Conservation (phyloP, 2,329 filamentous ascomycete genomes). For the Penicillium italicum region DNA sequence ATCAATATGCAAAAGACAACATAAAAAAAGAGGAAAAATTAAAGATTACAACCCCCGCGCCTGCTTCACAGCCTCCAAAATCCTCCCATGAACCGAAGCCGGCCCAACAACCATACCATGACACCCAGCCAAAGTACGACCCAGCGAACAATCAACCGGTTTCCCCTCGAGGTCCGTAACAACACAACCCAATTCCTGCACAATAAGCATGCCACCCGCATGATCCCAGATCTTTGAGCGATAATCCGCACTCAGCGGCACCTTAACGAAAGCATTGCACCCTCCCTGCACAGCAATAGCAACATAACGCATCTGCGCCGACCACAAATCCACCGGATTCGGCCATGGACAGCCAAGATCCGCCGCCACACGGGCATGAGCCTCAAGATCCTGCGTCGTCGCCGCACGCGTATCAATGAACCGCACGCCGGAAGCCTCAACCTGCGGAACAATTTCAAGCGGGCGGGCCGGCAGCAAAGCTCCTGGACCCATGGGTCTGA, state of each 20-base stretch:
- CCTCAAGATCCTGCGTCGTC: conserved; percentile 38
- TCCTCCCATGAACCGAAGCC: conserved; percentile 31
- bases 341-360: conserved; percentile 47
- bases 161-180: conserved; percentile 52
- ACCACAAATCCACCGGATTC: conserved; percentile 49
- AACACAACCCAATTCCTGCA: conserved; percentile 49
- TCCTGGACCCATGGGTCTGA: conserved; percentile 38
- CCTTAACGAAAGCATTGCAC: conserved; percentile 49
- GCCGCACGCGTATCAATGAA: conserved; percentile 46
- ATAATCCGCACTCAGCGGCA: conserved; percentile 43
- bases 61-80: conserved; percentile 31
- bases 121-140: conserved; percentile 39
- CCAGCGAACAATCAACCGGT: conserved; percentile 47
- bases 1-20: neutral
- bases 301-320: conserved; percentile 54
- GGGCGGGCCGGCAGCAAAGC: conserved; percentile 33
- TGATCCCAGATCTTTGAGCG: conserved; percentile 56
- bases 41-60: conserved; percentile 18
- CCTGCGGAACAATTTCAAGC: conserved; percentile 28
- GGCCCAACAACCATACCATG: conserved; percentile 44
- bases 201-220: conserved; percentile 52
- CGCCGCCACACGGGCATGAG: conserved; percentile 39
- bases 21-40: neutral
- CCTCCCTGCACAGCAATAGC: conserved; percentile 49
- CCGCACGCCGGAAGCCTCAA: conserved; percentile 33